Conservation (phyloP, 208 protist genomes). For the Acanthamoeba rhysodes region DNA sequence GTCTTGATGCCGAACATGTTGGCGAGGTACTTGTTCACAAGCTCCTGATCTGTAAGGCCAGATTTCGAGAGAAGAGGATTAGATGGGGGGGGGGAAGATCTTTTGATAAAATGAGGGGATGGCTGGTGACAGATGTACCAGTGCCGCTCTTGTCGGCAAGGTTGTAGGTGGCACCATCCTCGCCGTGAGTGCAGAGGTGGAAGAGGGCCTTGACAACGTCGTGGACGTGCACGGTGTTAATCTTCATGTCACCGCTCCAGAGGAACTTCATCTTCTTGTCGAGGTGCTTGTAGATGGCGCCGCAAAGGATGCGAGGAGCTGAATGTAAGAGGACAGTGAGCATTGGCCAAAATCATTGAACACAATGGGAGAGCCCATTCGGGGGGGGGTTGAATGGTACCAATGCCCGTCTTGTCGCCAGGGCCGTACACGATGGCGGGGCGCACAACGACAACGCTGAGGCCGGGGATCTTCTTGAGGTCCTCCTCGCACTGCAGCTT, state of each 20-base stretch:
- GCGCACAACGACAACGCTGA: conserved; percentile 89
- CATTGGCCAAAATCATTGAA: neutral
- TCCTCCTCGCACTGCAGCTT: conserved; percentile 91
- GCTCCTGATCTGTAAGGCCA: conserved; percentile 84
- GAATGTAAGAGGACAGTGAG: neutral
- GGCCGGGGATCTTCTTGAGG: conserved; percentile 84
- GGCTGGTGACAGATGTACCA: neutral
- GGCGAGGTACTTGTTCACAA: conserved; percentile 90
- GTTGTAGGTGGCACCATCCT: conserved; percentile 91
- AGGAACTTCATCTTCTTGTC: conserved; percentile 94
- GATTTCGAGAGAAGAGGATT: neutral
- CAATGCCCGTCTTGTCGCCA: conserved; percentile 92
- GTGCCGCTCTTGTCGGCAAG: conserved; percentile 94
- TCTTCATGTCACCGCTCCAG: conserved; percentile 90
- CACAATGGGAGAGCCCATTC: neutral
- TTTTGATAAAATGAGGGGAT: neutral
- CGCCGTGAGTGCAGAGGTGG: conserved; percentile 85
- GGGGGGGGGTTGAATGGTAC: conserved; percentile 31
- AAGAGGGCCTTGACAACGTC: conserved; percentile 93
- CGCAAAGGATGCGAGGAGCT: conserved; percentile 93
- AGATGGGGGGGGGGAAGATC: neutral
- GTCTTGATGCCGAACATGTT: conserved; percentile 94
- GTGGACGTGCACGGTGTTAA: conserved; percentile 95
- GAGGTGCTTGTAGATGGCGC: conserved; percentile 92
- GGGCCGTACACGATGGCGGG: conserved; percentile 95